Base-by-base conservation (phyloP, 139 green algal genomes). In the Chloropicon primus region DNA sequence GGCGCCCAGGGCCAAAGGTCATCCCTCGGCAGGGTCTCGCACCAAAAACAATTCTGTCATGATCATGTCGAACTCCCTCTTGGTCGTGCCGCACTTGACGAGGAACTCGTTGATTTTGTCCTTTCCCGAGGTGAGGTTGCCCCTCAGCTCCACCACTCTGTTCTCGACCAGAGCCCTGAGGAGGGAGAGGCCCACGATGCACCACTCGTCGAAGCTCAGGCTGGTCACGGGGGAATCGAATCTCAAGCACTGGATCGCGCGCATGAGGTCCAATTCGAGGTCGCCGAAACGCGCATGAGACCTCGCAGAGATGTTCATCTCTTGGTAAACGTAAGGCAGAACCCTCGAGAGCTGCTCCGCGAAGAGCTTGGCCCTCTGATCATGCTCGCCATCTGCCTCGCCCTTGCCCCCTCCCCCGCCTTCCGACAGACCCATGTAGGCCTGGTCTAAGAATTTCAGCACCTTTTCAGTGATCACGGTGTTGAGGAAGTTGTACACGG, bases 161-260 rank as follows among this genome's bases (percentile, higher is more conserved):
- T 81, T 81, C 54, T 81, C 54, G 24, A 77, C 76, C 2, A 81
- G 26, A 27, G 62, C 75, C 24, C 62, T 81, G 22, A 76, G 54
- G 23, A 72, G 54, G 71, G 41, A 5, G 10, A 62, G 41, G 41
- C 41, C 41, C 10, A 62, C 41, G 17, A 62, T 17, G 17, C 41
- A 62, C 41, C 41, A 62, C 41, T 62, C 41, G 41, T 62, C 41
- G 41, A 62, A 62, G 41, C 41, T 62, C 10, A 62, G 41, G 41
- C 10, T n/a, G 5, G 10, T 17, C 41, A 62, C 41, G 41, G 41
- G 41, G 10, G 5, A 5, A 5, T 5, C 41, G 41, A 62, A 62
- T 5, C 41, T n/a, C 5, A 62, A 62, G 41, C 10, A 5, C 41
- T 62, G 41, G 10, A 17, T 17, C 17, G 41, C 41, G 5, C 41